A percentile compares a stretch with the other conserved stretches of the same genome.
Conservation (phyloP, 371 early-diverging fungal species). For the Chytridiales sp. region DNA sequence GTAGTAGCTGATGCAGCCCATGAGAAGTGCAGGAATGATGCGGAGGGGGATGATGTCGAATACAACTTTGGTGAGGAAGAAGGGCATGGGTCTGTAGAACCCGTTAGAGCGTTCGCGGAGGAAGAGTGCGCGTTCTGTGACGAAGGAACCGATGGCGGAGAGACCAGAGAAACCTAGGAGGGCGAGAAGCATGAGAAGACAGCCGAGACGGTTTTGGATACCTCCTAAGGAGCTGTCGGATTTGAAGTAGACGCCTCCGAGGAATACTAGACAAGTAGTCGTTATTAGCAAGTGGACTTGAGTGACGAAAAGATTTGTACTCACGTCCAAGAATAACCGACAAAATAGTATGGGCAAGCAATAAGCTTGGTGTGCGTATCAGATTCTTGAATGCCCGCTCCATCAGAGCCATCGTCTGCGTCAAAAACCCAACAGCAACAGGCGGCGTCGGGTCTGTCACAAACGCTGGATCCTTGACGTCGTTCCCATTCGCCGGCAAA, state of each 20-base stretch:
- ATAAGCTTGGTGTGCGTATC: conserved; percentile 23
- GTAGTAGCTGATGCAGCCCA: conserved; percentile 78
- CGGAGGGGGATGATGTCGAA: conserved; percentile 81
- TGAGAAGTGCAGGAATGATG: conserved; percentile 75
- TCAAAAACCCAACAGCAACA: conserved; percentile 27
- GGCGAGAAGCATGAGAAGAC: conserved; percentile 32
- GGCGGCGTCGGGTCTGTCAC: neutral
- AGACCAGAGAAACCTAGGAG: conserved; percentile 39
- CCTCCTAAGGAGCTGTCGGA: conserved; percentile 34
- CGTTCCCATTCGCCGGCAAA: neutral
- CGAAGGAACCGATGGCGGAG: conserved; percentile 53
- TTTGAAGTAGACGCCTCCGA: conserved; percentile 42
- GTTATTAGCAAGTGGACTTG: neutral
- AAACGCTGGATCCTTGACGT: neutral
- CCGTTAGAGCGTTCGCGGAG: conserved; percentile 83
- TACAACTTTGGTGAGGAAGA: conserved; percentile 74
- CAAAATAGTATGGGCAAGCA: conserved; percentile 28
- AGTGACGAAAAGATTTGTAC: neutral
- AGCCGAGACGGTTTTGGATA: conserved; percentile 42
- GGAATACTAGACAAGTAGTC: conserved; percentile 16
- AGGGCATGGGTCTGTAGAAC: conserved; percentile 76
- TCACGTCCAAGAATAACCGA: conserved; percentile 26
- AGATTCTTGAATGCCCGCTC: conserved; percentile 32
- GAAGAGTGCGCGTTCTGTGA: conserved; percentile 72
- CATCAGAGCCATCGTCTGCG: conserved; percentile 26